Evolutionary conservation across 306 rosid genomes (phyloP).

Genomic region (Vigna mungo): DNA sequence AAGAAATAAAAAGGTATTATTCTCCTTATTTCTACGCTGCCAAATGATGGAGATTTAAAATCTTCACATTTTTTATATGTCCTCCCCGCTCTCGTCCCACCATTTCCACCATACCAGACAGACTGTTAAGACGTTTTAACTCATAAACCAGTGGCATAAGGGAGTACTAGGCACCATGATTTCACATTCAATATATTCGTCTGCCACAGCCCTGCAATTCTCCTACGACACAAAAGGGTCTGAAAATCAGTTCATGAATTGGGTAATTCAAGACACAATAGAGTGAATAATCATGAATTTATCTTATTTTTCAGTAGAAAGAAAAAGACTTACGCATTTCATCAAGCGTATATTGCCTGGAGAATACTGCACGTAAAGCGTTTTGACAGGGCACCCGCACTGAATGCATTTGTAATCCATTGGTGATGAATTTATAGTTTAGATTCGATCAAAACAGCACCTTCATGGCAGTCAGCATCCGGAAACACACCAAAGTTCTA

Average conservation of each 20-base stretch:
- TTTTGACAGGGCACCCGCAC: conserved; percentile 63
- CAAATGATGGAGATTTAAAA: neutral
- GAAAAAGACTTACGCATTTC: conserved; percentile 72
- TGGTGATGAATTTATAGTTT: neutral
- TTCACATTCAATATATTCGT: conserved; percentile 89
- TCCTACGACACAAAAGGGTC: conserved; percentile 50
- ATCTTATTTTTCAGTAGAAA: neutral
- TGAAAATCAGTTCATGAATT: conserved; percentile 18
- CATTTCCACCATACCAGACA: neutral
- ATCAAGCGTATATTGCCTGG: conserved; percentile 89
- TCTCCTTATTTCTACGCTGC: neutral
- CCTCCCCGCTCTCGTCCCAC: neutral
- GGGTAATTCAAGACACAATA: neutral
- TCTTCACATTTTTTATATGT: neutral
- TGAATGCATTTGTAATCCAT: conserved; percentile 75
- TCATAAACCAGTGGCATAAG: conserved; percentile 20
- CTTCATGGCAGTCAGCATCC: conserved; percentile 19
- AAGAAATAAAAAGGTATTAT: neutral
- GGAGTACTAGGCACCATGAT: conserved; percentile 58
- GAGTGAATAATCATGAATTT: conserved; percentile 1
- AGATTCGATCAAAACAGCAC: conserved; percentile 21
- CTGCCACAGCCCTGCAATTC: conserved; percentile 81
- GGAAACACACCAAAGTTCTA: neutral
- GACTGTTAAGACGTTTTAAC: conserved; percentile 21
- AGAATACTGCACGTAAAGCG: conserved; percentile 82